Evolutionary conservation across 1,284 basidiomycete genomes (phyloP).

Genomic region (Mycosarcoma maydis): DNA sequence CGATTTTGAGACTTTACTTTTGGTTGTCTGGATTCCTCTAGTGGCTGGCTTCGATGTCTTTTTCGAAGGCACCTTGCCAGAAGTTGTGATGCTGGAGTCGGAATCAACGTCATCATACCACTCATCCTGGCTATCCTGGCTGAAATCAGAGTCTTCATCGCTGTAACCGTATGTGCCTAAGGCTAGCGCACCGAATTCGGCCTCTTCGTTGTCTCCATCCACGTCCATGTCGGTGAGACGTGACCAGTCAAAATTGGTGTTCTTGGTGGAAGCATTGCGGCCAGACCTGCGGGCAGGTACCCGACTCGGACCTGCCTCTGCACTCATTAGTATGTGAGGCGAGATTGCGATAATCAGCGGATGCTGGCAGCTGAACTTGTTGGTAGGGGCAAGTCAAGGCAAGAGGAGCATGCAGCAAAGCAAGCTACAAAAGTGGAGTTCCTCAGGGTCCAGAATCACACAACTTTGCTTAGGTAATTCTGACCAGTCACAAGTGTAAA

Average conservation of each 20-base stretch:
- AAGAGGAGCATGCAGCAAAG: too few relatives aligned
- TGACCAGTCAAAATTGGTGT: slow-evolving; percentile 17
- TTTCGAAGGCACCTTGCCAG: slow-evolving; percentile 7
- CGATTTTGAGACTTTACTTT: not conserved
- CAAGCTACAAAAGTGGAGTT: too few relatives aligned
- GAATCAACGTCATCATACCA: slow-evolving; percentile 46
- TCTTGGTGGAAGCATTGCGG: slow-evolving; percentile 9
- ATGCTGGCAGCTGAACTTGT: too few relatives aligned
- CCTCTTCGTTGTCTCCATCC: slow-evolving; percentile 25
- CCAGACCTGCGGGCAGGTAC: slow-evolving; percentile 13
- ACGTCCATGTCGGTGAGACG: slow-evolving; percentile 23
- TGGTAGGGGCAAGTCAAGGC: not conserved
- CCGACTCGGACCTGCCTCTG: slow-evolving; percentile 23
- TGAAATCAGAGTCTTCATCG: slow-evolving; percentile 23
- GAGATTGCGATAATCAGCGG: too few relatives aligned
- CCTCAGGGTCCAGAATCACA: too few relatives aligned
- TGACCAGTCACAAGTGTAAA: too few relatives aligned
- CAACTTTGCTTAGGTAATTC: too few relatives aligned
- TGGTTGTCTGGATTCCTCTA: not conserved
- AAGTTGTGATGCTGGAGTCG: slow-evolving; percentile 17
- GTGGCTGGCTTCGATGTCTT: slow-evolving; percentile 12
- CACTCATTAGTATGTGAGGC: too few relatives aligned
- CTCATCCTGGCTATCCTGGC: too few relatives aligned
- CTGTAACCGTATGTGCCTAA: slow-evolving; percentile 11
- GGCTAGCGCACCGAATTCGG: slow-evolving; percentile 33